Conservation (phyloP, 306 rosid species). For the Dalbergia cultrata region DNA sequence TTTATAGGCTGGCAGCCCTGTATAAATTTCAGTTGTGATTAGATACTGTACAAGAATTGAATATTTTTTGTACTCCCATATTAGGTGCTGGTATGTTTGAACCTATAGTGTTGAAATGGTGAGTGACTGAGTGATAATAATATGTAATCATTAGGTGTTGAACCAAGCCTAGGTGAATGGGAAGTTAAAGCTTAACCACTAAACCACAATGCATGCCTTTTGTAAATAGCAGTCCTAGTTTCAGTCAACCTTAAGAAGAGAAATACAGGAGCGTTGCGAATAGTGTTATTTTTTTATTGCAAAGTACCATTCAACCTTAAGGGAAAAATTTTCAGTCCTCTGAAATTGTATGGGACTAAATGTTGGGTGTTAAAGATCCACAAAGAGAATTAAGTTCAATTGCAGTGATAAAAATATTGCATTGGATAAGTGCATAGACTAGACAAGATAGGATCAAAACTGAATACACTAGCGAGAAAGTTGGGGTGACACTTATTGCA, state of each 20-base stretch:
- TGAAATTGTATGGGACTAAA: neutral
- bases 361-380: neutral
- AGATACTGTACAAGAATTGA: neutral
- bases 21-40: neutral
- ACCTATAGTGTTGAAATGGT: neutral
- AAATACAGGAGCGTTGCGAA: neutral
- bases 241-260: too few relatives aligned
- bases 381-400: neutral
- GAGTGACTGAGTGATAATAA: neutral
- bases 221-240: neutral
- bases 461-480: neutral
- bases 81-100: neutral
- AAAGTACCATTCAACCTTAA: neutral
- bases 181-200: neutral
- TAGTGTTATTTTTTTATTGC: neutral
- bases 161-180: neutral
- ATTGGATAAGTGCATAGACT: neutral
- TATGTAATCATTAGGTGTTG: neutral
- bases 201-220: neutral
- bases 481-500: neutral
- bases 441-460: neutral
- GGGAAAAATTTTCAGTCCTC: neutral
- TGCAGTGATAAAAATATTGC: neutral
- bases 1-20: neutral
- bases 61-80: neutral